Conservation (phyloP, 352 stramenopile species). For the Thraustotheca clavata region DNA sequence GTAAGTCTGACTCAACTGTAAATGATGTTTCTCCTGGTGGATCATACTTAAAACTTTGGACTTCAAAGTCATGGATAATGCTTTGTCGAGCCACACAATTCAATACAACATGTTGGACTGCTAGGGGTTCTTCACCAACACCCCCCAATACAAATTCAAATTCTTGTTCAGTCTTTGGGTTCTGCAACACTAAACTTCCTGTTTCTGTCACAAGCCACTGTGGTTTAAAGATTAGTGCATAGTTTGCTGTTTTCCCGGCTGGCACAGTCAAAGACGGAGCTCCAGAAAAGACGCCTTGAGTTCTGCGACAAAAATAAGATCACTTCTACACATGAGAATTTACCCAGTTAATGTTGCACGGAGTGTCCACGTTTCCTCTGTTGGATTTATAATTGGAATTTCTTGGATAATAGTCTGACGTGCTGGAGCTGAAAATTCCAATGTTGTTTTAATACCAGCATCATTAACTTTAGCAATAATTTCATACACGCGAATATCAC, state of each 20-base stretch:
- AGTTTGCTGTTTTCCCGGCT: conserved; percentile 55
- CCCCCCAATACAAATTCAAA: conserved; percentile 87
- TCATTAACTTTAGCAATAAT: conserved; percentile 79
- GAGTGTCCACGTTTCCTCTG: conserved; percentile 75
- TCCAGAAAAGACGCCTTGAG: conserved; percentile 47
- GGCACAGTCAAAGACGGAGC: conserved; percentile 56
- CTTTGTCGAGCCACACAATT: conserved; percentile 82
- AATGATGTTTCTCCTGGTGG: conserved; percentile 41
- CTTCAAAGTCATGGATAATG: conserved; percentile 61
- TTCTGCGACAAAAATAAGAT: conserved; percentile 1
- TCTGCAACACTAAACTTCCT: conserved; percentile 64
- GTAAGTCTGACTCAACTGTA: conserved; percentile 89
- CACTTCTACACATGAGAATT: conserved; percentile 23
- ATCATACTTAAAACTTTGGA: conserved; percentile 51
- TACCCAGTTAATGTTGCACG: conserved; percentile 44
- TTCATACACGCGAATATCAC: conserved; percentile 77
- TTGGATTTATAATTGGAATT: conserved; percentile 87
- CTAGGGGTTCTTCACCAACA: conserved; percentile 82
- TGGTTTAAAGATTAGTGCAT: conserved; percentile 75
- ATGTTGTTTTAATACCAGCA: conserved; percentile 68
- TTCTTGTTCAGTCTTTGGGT: conserved; percentile 70
- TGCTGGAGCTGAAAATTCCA: conserved; percentile 85
- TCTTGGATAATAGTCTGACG: conserved; percentile 84
- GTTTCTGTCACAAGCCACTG: conserved; percentile 70
- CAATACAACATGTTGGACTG: conserved; percentile 82